A percentile compares a stretch with the other conserved stretches of the same genome.
Conservation (phyloP, 176 grass and related monocot genomes). For the Eragrostis curvula region DNA sequence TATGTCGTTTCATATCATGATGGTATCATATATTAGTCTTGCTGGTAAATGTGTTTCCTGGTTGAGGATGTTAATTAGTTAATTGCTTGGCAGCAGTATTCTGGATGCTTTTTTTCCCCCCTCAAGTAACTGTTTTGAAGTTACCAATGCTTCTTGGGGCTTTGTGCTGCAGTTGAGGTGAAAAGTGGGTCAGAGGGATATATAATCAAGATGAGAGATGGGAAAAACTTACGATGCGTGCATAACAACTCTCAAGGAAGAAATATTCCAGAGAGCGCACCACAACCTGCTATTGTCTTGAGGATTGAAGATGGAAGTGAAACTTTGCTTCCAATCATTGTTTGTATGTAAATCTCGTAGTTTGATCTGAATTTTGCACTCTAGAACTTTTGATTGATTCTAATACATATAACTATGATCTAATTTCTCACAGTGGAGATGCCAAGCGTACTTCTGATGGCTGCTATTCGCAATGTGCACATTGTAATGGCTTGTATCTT, state of each 20-base stretch:
- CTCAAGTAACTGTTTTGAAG: not conserved
- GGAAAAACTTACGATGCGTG: conserved; percentile 70
- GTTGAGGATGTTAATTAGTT: not conserved
- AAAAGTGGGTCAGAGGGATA: conserved; percentile 90
- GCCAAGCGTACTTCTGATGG: conserved; percentile 94
- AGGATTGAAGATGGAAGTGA: conserved; percentile 95
- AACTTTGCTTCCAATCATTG: conserved; percentile 93
- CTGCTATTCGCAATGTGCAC: conserved; percentile 91
- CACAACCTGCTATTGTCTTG: conserved; percentile 90
- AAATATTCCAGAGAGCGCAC: conserved; percentile 75
- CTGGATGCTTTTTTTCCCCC: not conserved
- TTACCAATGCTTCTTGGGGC: conserved; percentile 7
- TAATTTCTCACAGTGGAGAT: conserved; percentile 80
- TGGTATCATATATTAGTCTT: not conserved
- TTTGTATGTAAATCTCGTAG: conserved; percentile 66
- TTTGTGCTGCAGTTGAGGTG: conserved; percentile 68
- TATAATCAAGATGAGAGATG: conserved; percentile 92
- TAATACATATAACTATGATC: not conserved
- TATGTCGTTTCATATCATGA: not conserved
- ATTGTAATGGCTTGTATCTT: conserved; percentile 68
- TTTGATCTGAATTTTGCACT: not conserved
- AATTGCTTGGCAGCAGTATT: conserved; percentile 1
- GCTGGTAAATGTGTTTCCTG: not conserved
- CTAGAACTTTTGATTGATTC: conserved; percentile 3
- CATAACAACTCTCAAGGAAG: conserved; percentile 81